A percentile compares a stretch with the other conserved stretches of the same genome.
Evolutionary conservation across 805 yeast genomes (phyloP).

Genomic region (Kurtzmaniella cleridarum): DNA sequence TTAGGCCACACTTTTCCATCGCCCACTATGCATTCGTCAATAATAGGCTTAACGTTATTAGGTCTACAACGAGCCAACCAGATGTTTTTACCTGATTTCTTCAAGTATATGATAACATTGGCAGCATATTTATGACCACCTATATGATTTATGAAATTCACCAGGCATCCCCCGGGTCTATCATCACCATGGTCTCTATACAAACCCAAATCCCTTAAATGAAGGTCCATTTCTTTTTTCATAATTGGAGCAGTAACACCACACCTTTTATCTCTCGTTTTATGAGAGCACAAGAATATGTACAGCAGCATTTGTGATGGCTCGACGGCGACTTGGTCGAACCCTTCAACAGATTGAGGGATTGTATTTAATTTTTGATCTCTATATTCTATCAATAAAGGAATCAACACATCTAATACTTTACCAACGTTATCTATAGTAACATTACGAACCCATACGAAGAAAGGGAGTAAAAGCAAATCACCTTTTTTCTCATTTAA

Average conservation of each 20-base stretch:
- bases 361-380: slow-evolving; percentile 7
- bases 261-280: slow-evolving; percentile 87
- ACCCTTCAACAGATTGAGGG: slow-evolving; percentile 2
- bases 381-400: slow-evolving; percentile 26
- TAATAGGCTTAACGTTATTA: slow-evolving; percentile 62
- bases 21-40: slow-evolving; percentile 67
- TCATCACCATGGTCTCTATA: slow-evolving; percentile 74
- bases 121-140: slow-evolving; percentile 97
- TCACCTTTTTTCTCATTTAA: slow-evolving; percentile 45
- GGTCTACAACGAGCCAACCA: slow-evolving; percentile 91
- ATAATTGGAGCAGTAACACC: slow-evolving; percentile 91
- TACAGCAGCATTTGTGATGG: slow-evolving; percentile 33
- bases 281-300: slow-evolving; percentile 82
- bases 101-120: slow-evolving; percentile 72
- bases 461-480: slow-evolving; percentile 65
- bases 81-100: slow-evolving; percentile 60
- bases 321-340: slow-evolving; percentile 28
- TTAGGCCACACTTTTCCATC: slow-evolving; percentile 71
- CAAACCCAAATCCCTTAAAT: slow-evolving; percentile 64
- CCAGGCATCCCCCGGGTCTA: slow-evolving; percentile 68
- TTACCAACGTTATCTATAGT: slow-evolving; percentile 35
- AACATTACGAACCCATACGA: slow-evolving; percentile 60
- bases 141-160: slow-evolving; percentile 73
- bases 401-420: slow-evolving; percentile 42
- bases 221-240: slow-evolving; percentile 70